Evolutionary conservation across 495 filamentous ascomycete genomes (phyloP).

Genomic region (Tuber magnatum): DNA sequence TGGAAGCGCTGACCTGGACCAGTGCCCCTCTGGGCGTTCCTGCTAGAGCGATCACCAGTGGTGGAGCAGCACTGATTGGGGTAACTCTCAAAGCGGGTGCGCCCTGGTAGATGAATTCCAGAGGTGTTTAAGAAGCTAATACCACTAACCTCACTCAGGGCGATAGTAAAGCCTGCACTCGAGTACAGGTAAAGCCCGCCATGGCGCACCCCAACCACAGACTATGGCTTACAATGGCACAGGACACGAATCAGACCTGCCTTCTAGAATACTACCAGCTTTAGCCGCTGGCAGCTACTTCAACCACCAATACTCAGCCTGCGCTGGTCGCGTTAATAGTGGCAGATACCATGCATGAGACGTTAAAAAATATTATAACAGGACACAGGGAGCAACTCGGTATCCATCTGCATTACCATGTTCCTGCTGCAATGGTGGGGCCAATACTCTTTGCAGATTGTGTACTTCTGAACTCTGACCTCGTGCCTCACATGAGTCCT

Average conservation of each 20-base stretch:
- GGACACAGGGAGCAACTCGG: too few species aligned
- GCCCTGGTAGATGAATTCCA: too few species aligned
- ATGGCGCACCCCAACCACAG: background rate
- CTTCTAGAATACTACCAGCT: background rate
- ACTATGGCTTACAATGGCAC: background rate
- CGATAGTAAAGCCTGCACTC: too few species aligned
- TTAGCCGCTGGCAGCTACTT: background rate
- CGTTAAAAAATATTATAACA: background rate
- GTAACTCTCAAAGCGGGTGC: too few species aligned
- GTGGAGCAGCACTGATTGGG: too few species aligned
- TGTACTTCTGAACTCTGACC: background rate
- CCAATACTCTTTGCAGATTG: background rate
- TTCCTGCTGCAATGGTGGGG: background rate
- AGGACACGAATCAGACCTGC: background rate
- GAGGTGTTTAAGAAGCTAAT: too few species aligned
- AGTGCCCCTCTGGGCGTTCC: too few species aligned
- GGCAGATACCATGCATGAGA: background rate
- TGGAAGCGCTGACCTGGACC: too few species aligned
- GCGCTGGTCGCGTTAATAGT: background rate
- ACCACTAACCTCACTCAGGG: too few species aligned
- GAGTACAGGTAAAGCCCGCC: too few species aligned
- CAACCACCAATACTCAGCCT: background rate
- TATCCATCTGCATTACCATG: background rate
- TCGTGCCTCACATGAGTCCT: too few species aligned
- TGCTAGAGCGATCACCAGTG: too few species aligned